phyloP scores from a whole-genome alignment of 164 flowering plant genomes.

The Umbilicus rupestris region DNA sequence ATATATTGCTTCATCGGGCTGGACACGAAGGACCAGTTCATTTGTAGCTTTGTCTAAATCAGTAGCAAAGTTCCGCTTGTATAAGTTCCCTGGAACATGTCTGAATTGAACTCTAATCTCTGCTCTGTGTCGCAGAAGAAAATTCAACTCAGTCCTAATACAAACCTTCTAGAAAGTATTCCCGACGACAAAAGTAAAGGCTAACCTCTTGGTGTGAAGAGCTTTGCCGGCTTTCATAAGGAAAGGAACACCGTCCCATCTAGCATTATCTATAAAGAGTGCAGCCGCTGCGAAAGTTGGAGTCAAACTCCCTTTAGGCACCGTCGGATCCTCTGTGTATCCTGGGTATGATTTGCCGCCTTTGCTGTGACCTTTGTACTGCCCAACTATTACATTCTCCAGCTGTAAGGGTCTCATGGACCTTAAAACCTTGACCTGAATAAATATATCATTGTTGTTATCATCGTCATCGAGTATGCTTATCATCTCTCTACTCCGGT shows the following conservation, averaged over 20 bases:
- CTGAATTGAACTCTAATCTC: conserved; percentile 69
- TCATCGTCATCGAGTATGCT: background rate
- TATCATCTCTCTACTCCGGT: background rate
- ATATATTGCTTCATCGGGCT: conserved; percentile 62
- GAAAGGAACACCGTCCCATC: conserved; percentile 84
- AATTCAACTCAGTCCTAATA: background rate
- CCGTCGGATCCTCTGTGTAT: conserved; percentile 49
- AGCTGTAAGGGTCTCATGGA: conserved; percentile 14
- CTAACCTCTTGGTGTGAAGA: conserved; percentile 34
- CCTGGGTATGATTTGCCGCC: conserved; percentile 34
- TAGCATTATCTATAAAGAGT: conserved; percentile 48
- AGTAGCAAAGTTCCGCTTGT: conserved; percentile 31
- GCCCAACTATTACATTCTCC: conserved; percentile 47
- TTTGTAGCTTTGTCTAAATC: conserved; percentile 49
- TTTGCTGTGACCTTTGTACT: conserved; percentile 39
- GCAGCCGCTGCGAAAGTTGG: conserved; percentile 67
- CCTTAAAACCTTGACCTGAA: conserved; percentile 14
- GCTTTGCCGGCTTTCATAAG: conserved; percentile 68
- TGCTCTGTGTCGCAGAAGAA: conserved; percentile 31
- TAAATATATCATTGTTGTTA: background rate
- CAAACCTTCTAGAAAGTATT: background rate
- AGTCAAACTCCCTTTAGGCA: conserved; percentile 42
- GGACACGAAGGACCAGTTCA: conserved; percentile 56
- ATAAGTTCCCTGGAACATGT: conserved; percentile 65
- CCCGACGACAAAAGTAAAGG: background rate